Evolutionary conservation across 192 early-diverging fungal genomes (phyloP).

Genomic region (Podila epigama): DNA sequence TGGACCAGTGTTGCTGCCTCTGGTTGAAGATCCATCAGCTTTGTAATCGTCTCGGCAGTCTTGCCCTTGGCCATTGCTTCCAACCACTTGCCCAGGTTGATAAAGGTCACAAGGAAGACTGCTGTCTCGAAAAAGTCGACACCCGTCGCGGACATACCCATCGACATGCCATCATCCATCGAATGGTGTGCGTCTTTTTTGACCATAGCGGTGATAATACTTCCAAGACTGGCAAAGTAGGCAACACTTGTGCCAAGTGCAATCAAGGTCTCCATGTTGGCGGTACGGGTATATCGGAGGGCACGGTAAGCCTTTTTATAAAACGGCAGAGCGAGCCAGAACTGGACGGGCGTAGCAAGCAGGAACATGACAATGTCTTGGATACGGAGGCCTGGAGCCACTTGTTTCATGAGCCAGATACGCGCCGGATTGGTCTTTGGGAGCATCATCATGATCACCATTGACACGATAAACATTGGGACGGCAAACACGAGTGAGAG

Average conservation of each 20-base stretch:
- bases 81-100: constrained; percentile 83
- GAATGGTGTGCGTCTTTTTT: constrained; percentile 20
- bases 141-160: constrained; percentile 7
- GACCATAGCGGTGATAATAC: constrained; percentile 58
- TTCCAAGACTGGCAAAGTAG: constrained; percentile 68
- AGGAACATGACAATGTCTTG: constrained; percentile 62
- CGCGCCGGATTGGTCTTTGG: constrained; percentile 57
- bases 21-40: constrained; percentile 79
- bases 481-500: constrained; percentile 68
- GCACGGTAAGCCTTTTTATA: constrained; percentile 71
- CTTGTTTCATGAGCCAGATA: constrained; percentile 49
- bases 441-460: constrained; percentile 78
- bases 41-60: constrained; percentile 79
- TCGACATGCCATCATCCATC: neutral
- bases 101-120: constrained; percentile 81
- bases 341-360: constrained; percentile 77
- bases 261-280: constrained; percentile 86
- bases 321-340: constrained; percentile 73
- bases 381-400: constrained; percentile 64
- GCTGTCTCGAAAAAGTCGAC: constrained; percentile 81
- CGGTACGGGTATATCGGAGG: constrained; percentile 62
- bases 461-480: constrained; percentile 71
- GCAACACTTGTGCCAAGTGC: constrained; percentile 77
- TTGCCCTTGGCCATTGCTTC: constrained; percentile 81
- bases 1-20: constrained; percentile 70